Evolutionary conservation across 1,284 basidiomycete species (phyloP).

Genomic region (Ceratobasidium sp.): DNA sequence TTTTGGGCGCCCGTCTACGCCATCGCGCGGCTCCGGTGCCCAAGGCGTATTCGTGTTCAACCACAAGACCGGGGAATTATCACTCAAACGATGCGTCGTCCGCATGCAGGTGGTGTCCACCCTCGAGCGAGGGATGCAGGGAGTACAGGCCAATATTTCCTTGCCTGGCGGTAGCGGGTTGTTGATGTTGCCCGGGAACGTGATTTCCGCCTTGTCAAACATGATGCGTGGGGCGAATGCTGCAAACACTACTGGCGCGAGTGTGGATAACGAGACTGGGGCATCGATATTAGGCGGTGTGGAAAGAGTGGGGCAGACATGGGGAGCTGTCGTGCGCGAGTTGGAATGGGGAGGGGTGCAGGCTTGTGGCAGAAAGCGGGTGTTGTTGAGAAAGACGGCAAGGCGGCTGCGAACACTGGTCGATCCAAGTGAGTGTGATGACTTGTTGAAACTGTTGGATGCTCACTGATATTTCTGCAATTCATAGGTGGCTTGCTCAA

Average conservation of each 20-base stretch:
- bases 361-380: conserved; percentile 50
- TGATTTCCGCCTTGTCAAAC: conserved; percentile 35
- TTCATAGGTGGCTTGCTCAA: conserved; percentile 72
- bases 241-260: conserved; percentile 56
- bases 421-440: conserved; percentile 50
- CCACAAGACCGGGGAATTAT: conserved; percentile 68
- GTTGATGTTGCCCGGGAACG: conserved; percentile 30
- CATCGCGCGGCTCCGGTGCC: conserved; percentile 64
- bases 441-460: neutral
- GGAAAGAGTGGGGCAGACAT: conserved; percentile 59
- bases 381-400: neutral
- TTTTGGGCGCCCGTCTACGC: conserved; percentile 70
- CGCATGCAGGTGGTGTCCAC: conserved; percentile 35
- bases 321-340: conserved; percentile 63
- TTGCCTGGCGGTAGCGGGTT: conserved; percentile 17
- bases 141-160: conserved; percentile 27
- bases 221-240: conserved; percentile 54
- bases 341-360: conserved; percentile 69
- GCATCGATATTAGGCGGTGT: conserved; percentile 64
- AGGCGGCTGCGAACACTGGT: conserved; percentile 40
- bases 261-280: conserved; percentile 53
- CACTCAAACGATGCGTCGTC: conserved; percentile 64
- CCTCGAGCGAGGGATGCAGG: conserved; percentile 35
- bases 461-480: conserved; percentile 4
- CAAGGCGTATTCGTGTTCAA: conserved; percentile 68